Evolutionary conservation across 768 basidiomycete species (phyloP), one percentile per base, ranked within the genome.

Genomic region (Melanogaster broomeanus): DNA sequence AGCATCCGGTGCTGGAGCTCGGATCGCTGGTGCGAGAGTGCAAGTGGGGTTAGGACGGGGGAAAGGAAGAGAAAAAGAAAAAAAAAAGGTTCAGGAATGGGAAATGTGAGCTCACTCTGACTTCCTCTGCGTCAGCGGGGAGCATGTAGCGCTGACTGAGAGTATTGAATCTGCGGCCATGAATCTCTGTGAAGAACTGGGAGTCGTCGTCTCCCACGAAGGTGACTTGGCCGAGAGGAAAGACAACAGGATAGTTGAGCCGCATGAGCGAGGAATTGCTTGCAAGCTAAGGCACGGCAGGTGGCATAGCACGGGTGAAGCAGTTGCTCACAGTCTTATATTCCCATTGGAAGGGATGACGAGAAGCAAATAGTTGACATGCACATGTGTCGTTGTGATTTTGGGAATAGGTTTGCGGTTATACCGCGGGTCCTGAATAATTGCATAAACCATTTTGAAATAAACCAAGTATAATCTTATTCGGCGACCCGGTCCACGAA

Each of bases 51-150:
- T 9, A 25, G n/a, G 24, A 35, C 42, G 38, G 9, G n/a, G n/a
- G n/a, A n/a, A n/a, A n/a, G n/a, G n/a, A n/a, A n/a, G n/a, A n/a
- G n/a, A n/a, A n/a, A n/a, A n/a, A n/a, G n/a, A n/a, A n/a, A n/a
- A n/a, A n/a, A n/a, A n/a, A n/a, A n/a, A n/a, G n/a, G 38, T 33
- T 28, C 9, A 3, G 2, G 9, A 21, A n/a, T 15, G 25, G 15
- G 15, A 33, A 18, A 30, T 4, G 24, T 30, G 51, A 42, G 42
- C 67, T 55, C 59, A 84, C 85, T 64, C 78, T 79, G 60, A 83
- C 72, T 72, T 87, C 87, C 44, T 87, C 85, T 28, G 76, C 68
- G 66, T 88, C 86, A 4, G 78, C 81, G 31, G 86, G 86, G 48
- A 88, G 78, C 66, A 84, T 71, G 62, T 88, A 88, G 9, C 72